These are phyloP conservation scores for Pythium utonaiense DNA, from an alignment of 352 stramenopile genomes.

Conservation along the genomic window DNA sequence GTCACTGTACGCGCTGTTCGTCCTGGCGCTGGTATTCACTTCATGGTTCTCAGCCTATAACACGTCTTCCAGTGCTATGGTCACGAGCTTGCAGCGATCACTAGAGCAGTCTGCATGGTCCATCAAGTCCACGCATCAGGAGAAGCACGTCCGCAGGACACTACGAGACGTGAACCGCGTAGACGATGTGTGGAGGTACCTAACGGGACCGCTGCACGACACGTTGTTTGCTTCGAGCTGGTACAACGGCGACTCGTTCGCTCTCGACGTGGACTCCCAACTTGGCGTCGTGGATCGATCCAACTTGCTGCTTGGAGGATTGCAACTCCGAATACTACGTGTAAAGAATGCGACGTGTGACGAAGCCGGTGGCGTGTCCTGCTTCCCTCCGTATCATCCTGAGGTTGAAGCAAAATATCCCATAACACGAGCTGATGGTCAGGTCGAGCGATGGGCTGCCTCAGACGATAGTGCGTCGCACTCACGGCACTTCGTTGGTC, in stretches of 20 bases:
- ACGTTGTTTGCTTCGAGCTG: slow-evolving; percentile 46
- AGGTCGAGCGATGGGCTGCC: slow-evolving; percentile 34
- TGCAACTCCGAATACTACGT: slow-evolving; percentile 51
- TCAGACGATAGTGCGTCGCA: slow-evolving; percentile 6
- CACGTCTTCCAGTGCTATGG: slow-evolving; percentile 32
- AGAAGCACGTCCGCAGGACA: slow-evolving; percentile 9
- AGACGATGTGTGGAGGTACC: slow-evolving; percentile 52
- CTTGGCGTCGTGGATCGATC: slow-evolving; percentile 43
- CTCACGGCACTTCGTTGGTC: slow-evolving; percentile 23
- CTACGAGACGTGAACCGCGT: slow-evolving; percentile 37
- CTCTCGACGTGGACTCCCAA: slow-evolving; percentile 41
- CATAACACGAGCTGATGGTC: slow-evolving; percentile 14
- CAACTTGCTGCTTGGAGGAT: slow-evolving; percentile 54
- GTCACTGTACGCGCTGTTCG: slow-evolving; percentile 38
- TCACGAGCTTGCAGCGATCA: slow-evolving; percentile 7
- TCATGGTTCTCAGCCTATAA: slow-evolving; percentile 43
- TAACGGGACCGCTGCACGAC: slow-evolving; percentile 36
- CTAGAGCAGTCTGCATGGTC: slow-evolving; percentile 12
- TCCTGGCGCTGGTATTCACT: slow-evolving; percentile 44
- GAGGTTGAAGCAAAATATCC: slow-evolving; percentile 22
- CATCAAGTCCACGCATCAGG: background rate
- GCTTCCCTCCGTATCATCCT: slow-evolving; percentile 37
- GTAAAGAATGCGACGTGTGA: slow-evolving; percentile 28
- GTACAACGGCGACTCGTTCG: slow-evolving; percentile 58
- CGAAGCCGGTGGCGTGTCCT: slow-evolving; percentile 3